phyloP scores from a whole-genome alignment of 2,329 filamentous ascomycete species.

The Zarea fungicola region DNA sequence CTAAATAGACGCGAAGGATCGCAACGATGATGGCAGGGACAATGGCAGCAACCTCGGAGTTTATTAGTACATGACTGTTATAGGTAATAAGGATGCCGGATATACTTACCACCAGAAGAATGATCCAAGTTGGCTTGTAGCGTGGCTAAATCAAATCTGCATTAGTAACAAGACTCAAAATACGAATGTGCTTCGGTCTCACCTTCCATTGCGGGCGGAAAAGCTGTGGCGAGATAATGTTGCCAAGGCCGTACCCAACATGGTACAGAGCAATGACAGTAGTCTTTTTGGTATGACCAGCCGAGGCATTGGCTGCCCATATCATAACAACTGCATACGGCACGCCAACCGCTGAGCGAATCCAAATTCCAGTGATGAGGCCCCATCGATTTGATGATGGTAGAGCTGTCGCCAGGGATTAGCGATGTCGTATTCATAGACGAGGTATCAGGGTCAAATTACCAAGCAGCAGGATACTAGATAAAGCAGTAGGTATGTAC shows the following conservation, averaged over 20 bases:
- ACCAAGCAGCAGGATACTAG: slow-evolving; percentile 13
- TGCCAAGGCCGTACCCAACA: slow-evolving; percentile 29
- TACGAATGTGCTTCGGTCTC: too few relatives aligned
- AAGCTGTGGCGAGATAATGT: slow-evolving; percentile 33
- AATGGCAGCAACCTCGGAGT: slow-evolving; percentile 16
- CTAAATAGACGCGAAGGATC: slow-evolving; percentile 11
- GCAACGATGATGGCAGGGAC: slow-evolving; percentile 14
- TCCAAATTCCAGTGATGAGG: slow-evolving; percentile 16
- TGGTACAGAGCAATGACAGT: slow-evolving; percentile 35
- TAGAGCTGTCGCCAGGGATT: too few relatives aligned
- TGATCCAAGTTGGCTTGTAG: slow-evolving; percentile 20
- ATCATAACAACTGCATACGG: slow-evolving; percentile 19
- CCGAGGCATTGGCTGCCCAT: slow-evolving; percentile 15
- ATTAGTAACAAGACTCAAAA: too few relatives aligned
- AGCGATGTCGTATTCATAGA: too few relatives aligned
- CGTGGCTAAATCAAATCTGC: too few relatives aligned
- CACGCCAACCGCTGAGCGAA: slow-evolving; percentile 15
- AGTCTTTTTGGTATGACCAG: slow-evolving; percentile 38
- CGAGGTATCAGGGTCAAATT: too few relatives aligned
- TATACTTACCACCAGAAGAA: slow-evolving; percentile 16
- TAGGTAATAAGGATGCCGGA: too few relatives aligned
- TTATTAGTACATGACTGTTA: too few relatives aligned
- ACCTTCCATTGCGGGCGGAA: slow-evolving; percentile 16
- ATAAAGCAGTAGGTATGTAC: slow-evolving; percentile 14
- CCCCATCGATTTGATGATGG: slow-evolving; percentile 16